A percentile compares a stretch with the other conserved stretches of the same genome.
phyloP scores from a whole-genome alignment of 495 filamentous ascomycete species.

The Tuber calosporum region DNA sequence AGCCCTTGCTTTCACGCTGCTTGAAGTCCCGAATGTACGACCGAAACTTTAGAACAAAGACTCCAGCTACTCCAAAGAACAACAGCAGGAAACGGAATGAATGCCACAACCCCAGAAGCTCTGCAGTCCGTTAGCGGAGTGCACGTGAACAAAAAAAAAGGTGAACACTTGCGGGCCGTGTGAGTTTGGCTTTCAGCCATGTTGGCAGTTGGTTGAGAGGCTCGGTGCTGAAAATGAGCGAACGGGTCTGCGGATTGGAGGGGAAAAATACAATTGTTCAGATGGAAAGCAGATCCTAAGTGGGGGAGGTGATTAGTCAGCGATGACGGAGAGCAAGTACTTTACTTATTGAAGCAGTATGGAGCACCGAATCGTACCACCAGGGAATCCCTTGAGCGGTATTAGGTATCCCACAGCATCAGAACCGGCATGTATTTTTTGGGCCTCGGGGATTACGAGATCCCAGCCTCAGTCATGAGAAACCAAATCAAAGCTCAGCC shows the following conservation, averaged over 20 bases:
- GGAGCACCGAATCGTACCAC: not conserved
- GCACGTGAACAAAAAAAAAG: not conserved
- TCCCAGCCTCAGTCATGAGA: not conserved
- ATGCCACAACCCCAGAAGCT: slow-evolving; percentile 53
- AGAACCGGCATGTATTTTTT: not conserved
- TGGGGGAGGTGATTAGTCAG: not conserved
- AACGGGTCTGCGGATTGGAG: not conserved
- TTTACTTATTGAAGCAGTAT: no score
- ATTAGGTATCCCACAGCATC: not conserved
- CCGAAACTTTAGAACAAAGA: slow-evolving; percentile 44
- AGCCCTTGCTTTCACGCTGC: slow-evolving; percentile 21
- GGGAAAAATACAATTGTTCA: not conserved
- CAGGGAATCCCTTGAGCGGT: not conserved
- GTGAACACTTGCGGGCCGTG: not conserved
- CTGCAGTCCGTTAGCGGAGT: slow-evolving; percentile 37
- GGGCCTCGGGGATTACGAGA: not conserved
- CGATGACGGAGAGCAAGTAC: not conserved
- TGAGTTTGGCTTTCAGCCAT: not conserved
- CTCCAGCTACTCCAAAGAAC: slow-evolving; percentile 44
- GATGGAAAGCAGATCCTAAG: not conserved
- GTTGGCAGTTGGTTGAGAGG: not conserved
- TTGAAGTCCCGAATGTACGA: slow-evolving; percentile 22
- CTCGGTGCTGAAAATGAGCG: not conserved
- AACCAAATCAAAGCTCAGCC: not conserved
- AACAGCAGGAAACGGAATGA: slow-evolving; percentile 50